Conservation (phyloP, 495 filamentous ascomycete species). For the Hypoxylon crocopeplum region DNA sequence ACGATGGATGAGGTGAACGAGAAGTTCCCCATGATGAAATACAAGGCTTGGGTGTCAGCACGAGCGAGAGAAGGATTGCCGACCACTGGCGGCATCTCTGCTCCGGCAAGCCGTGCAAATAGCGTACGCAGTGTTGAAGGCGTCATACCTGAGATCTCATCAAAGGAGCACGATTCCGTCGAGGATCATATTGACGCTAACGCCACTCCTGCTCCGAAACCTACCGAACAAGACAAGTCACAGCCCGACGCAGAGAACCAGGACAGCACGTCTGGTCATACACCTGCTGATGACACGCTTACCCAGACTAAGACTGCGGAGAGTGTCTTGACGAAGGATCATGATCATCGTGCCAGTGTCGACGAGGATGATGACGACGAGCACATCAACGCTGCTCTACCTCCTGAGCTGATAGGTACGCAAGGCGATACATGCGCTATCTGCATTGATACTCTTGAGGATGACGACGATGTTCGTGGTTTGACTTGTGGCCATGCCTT, state of each 20-base stretch:
- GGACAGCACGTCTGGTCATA: constrained; percentile 1
- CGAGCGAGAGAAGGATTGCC: constrained; percentile 85
- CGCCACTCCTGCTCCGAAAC: neutral
- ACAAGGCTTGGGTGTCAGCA: constrained; percentile 89
- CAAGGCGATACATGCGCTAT: constrained; percentile 98
- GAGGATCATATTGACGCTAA: constrained; percentile 21
- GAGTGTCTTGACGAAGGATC: constrained; percentile 23
- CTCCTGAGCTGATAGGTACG: constrained; percentile 79
- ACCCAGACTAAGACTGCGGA: constrained; percentile 24
- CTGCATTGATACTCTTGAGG: constrained; percentile 91
- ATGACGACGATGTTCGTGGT: constrained; percentile 93
- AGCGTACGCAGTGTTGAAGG: constrained; percentile 71
- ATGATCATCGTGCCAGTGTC: constrained; percentile 23
- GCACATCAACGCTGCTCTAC: constrained; percentile 80
- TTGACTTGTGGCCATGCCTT: constrained; percentile 96
- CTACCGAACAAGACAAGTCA: constrained; percentile 10
- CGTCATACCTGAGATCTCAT: constrained; percentile 50
- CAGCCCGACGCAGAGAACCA: constrained; percentile 2
- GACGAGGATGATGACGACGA: constrained; percentile 84
- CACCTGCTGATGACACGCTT: constrained; percentile 8
- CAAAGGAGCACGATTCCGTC: constrained; percentile 42
- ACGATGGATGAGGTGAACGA: constrained; percentile 98
- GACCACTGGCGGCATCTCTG: constrained; percentile 82
- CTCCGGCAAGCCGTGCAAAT: constrained; percentile 70
- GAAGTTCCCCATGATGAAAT: constrained; percentile 92